Evolutionary conservation across 306 rosid genomes (phyloP).

Genomic region (Fragaria vesca): DNA sequence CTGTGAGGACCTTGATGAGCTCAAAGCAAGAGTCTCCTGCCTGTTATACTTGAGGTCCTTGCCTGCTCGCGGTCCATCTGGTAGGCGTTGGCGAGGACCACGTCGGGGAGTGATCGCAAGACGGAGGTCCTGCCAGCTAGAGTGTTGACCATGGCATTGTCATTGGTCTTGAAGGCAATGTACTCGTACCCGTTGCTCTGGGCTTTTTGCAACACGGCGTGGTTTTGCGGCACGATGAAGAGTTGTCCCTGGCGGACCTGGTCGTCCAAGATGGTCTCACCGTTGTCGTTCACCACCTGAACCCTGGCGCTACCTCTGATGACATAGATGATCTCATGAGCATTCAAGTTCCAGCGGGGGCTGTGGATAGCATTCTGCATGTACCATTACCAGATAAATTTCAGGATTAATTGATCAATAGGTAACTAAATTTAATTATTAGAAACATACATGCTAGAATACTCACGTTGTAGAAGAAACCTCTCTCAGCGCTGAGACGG

Average conservation of each 20-base stretch:
- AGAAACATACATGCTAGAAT: background rate
- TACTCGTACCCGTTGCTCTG: constrained; percentile 37
- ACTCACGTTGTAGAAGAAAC: constrained; percentile 27
- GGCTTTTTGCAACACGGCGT: constrained; percentile 38
- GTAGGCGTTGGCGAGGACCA: constrained; percentile 20
- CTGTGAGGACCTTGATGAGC: constrained; percentile 16
- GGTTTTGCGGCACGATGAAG: constrained; percentile 57
- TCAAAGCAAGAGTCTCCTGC: constrained; percentile 29
- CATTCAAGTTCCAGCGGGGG: constrained; percentile 64
- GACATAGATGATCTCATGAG: constrained; percentile 47
- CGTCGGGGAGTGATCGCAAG: constrained; percentile 37
- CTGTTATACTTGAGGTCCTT: constrained; percentile 41
- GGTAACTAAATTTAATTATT: no score
- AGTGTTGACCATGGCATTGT: constrained; percentile 9
- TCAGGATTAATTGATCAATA: no score
- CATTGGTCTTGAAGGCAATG: constrained; percentile 22
- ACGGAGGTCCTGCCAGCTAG: constrained; percentile 41
- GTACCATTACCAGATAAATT: background rate
- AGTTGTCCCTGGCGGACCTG: constrained; percentile 40
- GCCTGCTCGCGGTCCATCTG: constrained; percentile 34
- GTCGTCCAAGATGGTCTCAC: constrained; percentile 34
- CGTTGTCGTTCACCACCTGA: constrained; percentile 51
- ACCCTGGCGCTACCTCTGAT: constrained; percentile 47
- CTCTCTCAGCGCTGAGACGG: constrained; percentile 36
- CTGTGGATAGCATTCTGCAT: constrained; percentile 50